Base-by-base conservation (phyloP, 805 yeast genomes). In the Allodekkera sacchari region DNA sequence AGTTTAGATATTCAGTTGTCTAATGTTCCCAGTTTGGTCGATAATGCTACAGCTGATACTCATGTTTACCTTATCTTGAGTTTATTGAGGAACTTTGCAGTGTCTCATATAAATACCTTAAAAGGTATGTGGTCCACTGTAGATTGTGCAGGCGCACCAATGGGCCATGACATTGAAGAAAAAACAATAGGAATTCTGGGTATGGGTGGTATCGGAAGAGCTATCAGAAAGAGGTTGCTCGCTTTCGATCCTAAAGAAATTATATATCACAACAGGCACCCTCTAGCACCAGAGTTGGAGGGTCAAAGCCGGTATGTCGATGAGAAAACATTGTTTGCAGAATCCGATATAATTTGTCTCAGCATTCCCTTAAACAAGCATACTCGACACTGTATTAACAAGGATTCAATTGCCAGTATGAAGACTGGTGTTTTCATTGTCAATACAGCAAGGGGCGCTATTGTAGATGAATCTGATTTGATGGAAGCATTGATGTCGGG, bases 391-490 rank as follows among this genome's bases (percentile, higher is more conserved):
- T 62, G 75, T 28, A 65, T 87, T 51, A 68, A 79, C 55, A 67
- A 61, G 28, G 76, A 66, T 9, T 62, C 76, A 2, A 66, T 87
- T 33, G 50, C 57, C 16, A 72, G 77, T 54, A 76, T 82, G 83
- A 87, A 87, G 55, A 72, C 74, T 36, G 92, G 87, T 25, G 87
- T 77, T 21, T 74, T 82, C 11, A 59, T 78, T 18, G 77, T 84
- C 25, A 87, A 87, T 58, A 84, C 94, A 9, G 92, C 95, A 5
- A 71, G 96, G 48, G 96, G 96, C 13, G 80, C 89, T 3, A 75
- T 87, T 25, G 70, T 80, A 42, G 81, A 82, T 51, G 88, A 82
- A 53, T 33, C 50, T 3, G 77, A 77, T 5, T 52, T 83, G 35
- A 63, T 71, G 6, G 60, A 62, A 14, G 71, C 71, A 6, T 60